These are phyloP conservation scores for Phoenix dactylifera DNA, from an alignment of 176 grass and related monocot genomes.

Conservation along the genomic window DNA sequence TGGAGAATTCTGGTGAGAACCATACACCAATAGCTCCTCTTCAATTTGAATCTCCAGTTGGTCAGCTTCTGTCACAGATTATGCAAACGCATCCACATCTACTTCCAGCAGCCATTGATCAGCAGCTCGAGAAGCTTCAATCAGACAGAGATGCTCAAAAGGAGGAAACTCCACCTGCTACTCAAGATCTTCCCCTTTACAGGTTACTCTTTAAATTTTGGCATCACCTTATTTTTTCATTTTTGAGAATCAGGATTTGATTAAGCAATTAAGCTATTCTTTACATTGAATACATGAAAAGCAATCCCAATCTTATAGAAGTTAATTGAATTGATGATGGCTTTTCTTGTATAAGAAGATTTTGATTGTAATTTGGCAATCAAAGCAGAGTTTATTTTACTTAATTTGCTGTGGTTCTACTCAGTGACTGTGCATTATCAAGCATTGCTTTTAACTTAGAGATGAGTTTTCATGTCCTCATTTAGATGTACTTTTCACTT, in stretches of 20 bases:
- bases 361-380: too few relatives aligned
- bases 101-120: conserved; percentile 67
- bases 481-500: too few relatives aligned
- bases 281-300: neutral
- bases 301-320: neutral
- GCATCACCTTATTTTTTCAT: neutral
- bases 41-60: conserved; percentile 74
- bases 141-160: conserved; percentile 53
- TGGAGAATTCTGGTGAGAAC: conserved; percentile 40
- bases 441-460: too few relatives aligned
- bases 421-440: too few relatives aligned
- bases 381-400: too few relatives aligned
- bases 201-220: conserved; percentile 31
- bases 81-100: conserved; percentile 77
- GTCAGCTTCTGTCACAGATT: conserved; percentile 80
- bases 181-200: conserved; percentile 65
- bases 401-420: too few relatives aligned
- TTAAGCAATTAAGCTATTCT: neutral
- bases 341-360: too few relatives aligned
- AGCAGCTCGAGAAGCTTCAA: conserved; percentile 80
- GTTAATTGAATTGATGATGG: too few relatives aligned
- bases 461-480: too few relatives aligned
- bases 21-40: conserved; percentile 51
- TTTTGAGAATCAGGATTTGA: neutral
- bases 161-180: conserved; percentile 42